Base-by-base conservation (phyloP, 1,284 basidiomycete genomes). In the Hortiboletus rubellus region DNA sequence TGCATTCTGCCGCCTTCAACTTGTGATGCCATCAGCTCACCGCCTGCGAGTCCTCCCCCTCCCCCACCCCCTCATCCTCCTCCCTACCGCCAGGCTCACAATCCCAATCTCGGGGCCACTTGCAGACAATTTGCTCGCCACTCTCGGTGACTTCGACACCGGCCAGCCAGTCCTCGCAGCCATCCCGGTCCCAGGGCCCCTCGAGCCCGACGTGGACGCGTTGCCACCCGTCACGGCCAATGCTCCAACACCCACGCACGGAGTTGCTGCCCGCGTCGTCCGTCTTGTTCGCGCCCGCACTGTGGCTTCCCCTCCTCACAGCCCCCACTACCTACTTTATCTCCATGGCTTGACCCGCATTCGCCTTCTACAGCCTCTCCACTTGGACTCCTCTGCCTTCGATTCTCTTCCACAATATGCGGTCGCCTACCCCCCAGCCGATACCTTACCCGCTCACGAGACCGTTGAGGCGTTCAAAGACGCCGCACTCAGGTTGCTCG, bases 301-400 rank as follows among this genome's bases (percentile, higher is more conserved):
- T 2, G 31, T 56, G 7, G 48, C 51, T 17, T 49, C 67, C 73
- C 8, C 74, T 73, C 71, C 76, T 27, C 76, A 76, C 36, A 76
- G 82, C 52, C 77, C 80, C 14, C 27, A 27, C 27, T 87, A 85
- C 68, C 72, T 87, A 27, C 77, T 91, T 54, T 83, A 84, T 7
- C 77, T 91, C 9, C 84, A 85, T 50, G 89, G 88, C 43, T 72
- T 88, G 40, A 76, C 82, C 5, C 80, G 89, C 50, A 72, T 91
- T 36, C 79, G 74, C 61, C 69, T 73, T 56, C 66, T 67, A 57
- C 71, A 67, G 63, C 74, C 70, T 46, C 70, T 64, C 60, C 69
- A 71, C 58, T 58, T 68, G 62, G 71, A 65, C 66, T 62, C 64
- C 59, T 58, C 69, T 60, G 50, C 58, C 3, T 48, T 63, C 27